Conservation (phyloP, 208 protist species). For the Perkinsela sp. region DNA sequence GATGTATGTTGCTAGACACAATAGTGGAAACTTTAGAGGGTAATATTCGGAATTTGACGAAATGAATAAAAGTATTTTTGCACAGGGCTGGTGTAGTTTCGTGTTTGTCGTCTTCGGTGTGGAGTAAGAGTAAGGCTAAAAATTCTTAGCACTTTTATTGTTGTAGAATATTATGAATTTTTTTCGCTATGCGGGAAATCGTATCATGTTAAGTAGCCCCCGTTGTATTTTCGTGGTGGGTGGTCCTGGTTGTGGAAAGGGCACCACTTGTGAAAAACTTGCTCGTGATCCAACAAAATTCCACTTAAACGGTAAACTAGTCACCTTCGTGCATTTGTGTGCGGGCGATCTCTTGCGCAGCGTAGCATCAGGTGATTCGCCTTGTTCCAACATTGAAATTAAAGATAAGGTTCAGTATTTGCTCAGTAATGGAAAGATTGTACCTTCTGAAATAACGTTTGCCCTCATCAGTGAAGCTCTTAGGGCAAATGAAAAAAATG, state of each 20-base stretch:
- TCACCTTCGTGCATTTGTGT: conserved; percentile 50
- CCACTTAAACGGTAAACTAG: conserved; percentile 3
- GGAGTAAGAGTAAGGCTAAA: too few relatives aligned
- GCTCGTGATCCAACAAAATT: conserved; percentile 10
- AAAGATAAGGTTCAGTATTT: conserved; percentile 32
- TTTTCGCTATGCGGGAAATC: too few relatives aligned
- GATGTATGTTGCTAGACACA: conserved; percentile 9
- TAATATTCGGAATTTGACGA: too few relatives aligned
- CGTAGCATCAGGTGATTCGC: conserved; percentile 13
- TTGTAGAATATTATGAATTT: too few relatives aligned
- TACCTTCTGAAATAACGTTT: conserved; percentile 55
- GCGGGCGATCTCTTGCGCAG: conserved; percentile 48
- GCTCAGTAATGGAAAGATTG: conserved; percentile 30
- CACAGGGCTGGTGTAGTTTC: too few relatives aligned
- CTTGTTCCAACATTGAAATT: conserved; percentile 7
- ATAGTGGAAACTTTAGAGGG: too few relatives aligned
- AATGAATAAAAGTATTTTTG: too few relatives aligned
- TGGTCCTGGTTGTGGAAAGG: conserved; percentile 50
- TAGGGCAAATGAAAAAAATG: conserved; percentile 8
- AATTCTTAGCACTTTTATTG: too few relatives aligned
- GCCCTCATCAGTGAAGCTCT: conserved; percentile 31
- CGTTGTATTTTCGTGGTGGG: conserved; percentile 59
- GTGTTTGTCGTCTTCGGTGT: too few relatives aligned
- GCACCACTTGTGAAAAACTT: conserved; percentile 33
- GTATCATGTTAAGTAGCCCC: neutral